Evolutionary conservation across 1,139 yeast species (phyloP), one percentile per base, ranked within the genome.

Genomic region (Hyphopichia buzzinii): DNA sequence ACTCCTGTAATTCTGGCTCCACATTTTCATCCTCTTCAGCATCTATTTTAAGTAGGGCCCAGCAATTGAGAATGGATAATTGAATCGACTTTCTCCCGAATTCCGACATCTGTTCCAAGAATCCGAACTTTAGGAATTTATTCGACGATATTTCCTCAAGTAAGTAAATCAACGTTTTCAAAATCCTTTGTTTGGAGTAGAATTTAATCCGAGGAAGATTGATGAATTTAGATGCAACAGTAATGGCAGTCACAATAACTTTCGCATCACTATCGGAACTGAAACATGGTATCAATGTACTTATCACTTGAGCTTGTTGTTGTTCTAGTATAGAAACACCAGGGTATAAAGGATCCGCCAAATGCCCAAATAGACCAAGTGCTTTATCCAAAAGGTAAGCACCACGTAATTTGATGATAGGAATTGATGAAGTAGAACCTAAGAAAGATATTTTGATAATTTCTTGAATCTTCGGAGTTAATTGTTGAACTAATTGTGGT

Each of bases 221-320:
- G 34, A 89, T 72, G 50, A 90, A 83, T 37, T 83, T 83, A 0
- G 96, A 90, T 30, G 88, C 81, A 3, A 89, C 86, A 34, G 78
- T 77, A 30, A 90, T 78, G 0, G 96, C 96, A 41, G 77, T 77
- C 14, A 86, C 79, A 4, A 94, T 89, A 0, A 88, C 76, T 31
- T 76, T 76, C 1, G 94, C 78, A 17, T 84, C 82, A 38, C 89
- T 82, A 19, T 82, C 89, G 3, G 75, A 67, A 29, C 76, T 75
- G 60, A 92, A 92, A n/a, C 95, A 88, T 0, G 97, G 96, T 33
- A 89, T 77, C 40, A 92, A 70, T 0, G 97, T 95, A 43, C 96
- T 83, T 10, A 88, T 84, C 13, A 92, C 85, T 50, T 89, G 97
- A 0, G 97, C 97, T 52, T 92, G 97, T 50, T 86, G 95, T 57